phyloP scores from a whole-genome alignment of 257 asterid species.

The Fraxinus americana region DNA sequence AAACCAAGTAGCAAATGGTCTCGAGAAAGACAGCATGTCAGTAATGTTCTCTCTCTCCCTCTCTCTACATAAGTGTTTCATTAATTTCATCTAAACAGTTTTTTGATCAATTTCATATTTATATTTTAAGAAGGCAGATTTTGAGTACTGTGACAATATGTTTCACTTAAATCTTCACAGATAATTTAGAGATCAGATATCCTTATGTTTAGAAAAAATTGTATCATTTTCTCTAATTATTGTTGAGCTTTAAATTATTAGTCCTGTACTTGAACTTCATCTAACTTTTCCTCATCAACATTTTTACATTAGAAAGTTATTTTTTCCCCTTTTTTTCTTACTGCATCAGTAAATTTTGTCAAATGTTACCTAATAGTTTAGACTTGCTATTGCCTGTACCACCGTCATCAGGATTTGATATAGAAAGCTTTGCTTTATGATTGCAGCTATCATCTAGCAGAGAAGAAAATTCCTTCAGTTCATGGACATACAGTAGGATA shows the following conservation, averaged over 20 bases:
- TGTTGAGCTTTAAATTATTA: not conserved
- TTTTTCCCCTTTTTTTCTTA: not conserved
- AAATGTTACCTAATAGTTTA: not conserved
- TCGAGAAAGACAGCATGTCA: constrained; percentile 96
- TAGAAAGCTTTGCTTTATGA: constrained; percentile 19
- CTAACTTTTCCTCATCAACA: not conserved
- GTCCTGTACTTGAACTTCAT: not conserved
- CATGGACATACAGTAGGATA: constrained; percentile 76
- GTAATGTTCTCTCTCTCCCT: constrained; percentile 30
- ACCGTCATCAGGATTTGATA: constrained; percentile 18
- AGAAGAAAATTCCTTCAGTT: constrained; percentile 82
- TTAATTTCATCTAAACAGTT: not conserved
- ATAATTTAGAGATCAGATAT: constrained; percentile 7
- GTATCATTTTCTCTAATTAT: not conserved
- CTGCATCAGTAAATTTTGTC: constrained; percentile 4
- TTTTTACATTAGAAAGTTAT: not conserved
- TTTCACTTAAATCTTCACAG: not conserved
- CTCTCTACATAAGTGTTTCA: not conserved
- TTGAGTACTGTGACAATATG: not conserved
- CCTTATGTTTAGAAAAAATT: not conserved
- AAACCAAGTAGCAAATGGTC: constrained; percentile 93
- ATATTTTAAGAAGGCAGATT: not conserved
- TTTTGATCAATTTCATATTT: not conserved
- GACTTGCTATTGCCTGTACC: not conserved
- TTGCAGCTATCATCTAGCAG: constrained; percentile 91